A percentile compares a stretch with the other conserved stretches of the same genome.
These are phyloP conservation scores for Leccinum pallidistipes DNA, from an alignment of 1,284 basidiomycete genomes.

Conservation along the genomic window DNA sequence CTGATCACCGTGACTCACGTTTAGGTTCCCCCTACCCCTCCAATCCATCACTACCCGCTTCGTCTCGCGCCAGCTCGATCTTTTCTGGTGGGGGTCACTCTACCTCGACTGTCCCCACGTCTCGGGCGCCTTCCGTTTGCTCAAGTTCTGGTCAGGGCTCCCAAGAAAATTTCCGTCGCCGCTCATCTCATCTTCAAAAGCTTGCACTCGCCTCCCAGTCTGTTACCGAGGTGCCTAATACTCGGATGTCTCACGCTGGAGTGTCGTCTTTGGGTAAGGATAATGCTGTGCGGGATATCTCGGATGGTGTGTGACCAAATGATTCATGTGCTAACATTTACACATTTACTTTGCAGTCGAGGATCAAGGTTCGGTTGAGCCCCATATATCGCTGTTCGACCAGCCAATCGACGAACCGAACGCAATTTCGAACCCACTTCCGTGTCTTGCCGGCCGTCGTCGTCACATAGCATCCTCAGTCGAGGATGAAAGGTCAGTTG, in stretches of 20 bases:
- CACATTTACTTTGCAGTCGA: too few relatives aligned
- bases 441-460: too few relatives aligned
- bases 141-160: not conserved
- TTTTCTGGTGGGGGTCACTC: not conserved
- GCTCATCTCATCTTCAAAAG: not conserved
- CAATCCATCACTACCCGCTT: not conserved
- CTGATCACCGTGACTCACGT: not conserved
- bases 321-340: too few relatives aligned
- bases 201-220: not conserved
- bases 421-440: too few relatives aligned
- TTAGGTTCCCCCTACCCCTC: not conserved
- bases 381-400: too few relatives aligned
- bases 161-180: not conserved
- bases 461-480: too few relatives aligned
- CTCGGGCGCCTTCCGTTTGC: not conserved
- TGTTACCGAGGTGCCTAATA: not conserved
- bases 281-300: too few relatives aligned
- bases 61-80: not conserved
- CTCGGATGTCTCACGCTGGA: not conserved
- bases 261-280: not conserved
- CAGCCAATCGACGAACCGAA: not conserved
- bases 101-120: not conserved
- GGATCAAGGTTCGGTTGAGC: too few relatives aligned
- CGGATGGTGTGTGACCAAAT: not conserved
- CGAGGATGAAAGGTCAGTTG: too few relatives aligned